These are phyloP conservation scores for Phalaenopsis hybrid DNA, from an alignment of 116 monocot species.

Conservation along the genomic window DNA sequence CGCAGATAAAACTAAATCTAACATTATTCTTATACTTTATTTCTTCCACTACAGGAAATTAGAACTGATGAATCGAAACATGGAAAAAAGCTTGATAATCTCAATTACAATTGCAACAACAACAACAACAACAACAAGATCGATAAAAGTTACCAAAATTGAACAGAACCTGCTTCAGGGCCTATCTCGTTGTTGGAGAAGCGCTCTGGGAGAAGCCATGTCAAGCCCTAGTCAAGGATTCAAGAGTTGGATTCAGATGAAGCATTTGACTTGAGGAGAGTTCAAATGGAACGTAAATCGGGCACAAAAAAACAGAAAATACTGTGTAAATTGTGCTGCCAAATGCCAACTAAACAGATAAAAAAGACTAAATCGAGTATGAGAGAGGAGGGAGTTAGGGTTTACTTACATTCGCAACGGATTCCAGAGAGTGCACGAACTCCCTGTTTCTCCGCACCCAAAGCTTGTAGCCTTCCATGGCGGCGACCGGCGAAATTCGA, in stretches of 20 bases:
- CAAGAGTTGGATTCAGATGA: neutral
- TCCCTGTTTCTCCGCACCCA: conserved; percentile 49
- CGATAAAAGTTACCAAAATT: conserved; percentile 29
- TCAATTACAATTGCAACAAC: neutral
- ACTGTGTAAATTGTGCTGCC: neutral
- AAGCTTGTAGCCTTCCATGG: conserved; percentile 50
- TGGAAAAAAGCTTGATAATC: neutral
- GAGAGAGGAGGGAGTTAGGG: conserved; percentile 2
- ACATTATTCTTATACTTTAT: neutral
- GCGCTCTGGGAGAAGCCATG: conserved; percentile 91
- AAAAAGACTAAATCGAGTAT: neutral
- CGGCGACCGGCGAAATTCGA: neutral
- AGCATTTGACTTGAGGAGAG: neutral
- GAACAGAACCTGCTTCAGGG: conserved; percentile 82
- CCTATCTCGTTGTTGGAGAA: conserved; percentile 89
- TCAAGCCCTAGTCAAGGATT: conserved; percentile 46
- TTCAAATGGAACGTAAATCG: neutral
- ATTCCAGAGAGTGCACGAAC: conserved; percentile 47
- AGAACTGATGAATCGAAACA: neutral
- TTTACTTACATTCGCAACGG: conserved; percentile 38
- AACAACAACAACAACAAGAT: conserved; percentile 10
- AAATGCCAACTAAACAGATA: neutral
- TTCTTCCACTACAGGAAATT: neutral
- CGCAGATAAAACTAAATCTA: neutral
- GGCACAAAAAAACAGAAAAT: neutral